Evolutionary conservation across 495 filamentous ascomycete genomes (phyloP).

Genomic region (Penicillium longicatenatum): DNA sequence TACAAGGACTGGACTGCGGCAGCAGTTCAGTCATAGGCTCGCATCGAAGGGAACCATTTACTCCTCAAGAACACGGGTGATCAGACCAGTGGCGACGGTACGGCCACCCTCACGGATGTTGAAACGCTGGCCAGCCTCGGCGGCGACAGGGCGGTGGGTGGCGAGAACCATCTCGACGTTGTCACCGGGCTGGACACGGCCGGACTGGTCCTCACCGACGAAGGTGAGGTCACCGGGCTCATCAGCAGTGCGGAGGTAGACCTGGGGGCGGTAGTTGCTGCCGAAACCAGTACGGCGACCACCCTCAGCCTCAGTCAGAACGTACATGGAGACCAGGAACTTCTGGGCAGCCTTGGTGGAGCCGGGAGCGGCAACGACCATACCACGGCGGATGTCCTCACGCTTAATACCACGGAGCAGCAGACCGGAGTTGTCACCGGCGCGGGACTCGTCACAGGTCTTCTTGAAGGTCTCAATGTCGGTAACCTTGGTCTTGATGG

Average conservation of each 20-base stretch:
- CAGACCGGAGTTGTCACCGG: slow-evolving; percentile 98
- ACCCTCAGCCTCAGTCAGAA: slow-evolving; percentile 95
- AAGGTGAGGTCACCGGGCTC: slow-evolving; percentile 80
- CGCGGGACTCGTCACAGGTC: slow-evolving; percentile 88
- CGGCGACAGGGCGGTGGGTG: slow-evolving; percentile 76
- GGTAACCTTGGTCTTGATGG: slow-evolving; percentile 98
- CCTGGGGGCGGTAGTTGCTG: slow-evolving; percentile 91
- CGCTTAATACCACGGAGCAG: slow-evolving; percentile 92
- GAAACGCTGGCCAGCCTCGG: slow-evolving; percentile 89
- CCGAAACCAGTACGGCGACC: slow-evolving; percentile 93
- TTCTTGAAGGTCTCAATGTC: slow-evolving; percentile 99
- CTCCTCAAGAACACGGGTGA: slow-evolving; percentile 73
- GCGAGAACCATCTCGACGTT: slow-evolving; percentile 94
- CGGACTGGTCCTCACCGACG: slow-evolving; percentile 74
- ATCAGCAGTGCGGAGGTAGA: slow-evolving; percentile 93
- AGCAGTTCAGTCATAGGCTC: slow-evolving; percentile 10
- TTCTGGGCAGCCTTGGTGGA: slow-evolving; percentile 77
- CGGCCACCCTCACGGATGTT: slow-evolving; percentile 96
- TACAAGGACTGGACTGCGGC: slow-evolving; percentile 31
- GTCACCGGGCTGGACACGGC: slow-evolving; percentile 95
- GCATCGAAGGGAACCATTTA: slow-evolving; percentile 17
- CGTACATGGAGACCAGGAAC: slow-evolving; percentile 94
- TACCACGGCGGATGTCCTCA: slow-evolving; percentile 90
- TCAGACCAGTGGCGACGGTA: slow-evolving; percentile 88
- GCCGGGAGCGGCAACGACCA: slow-evolving; percentile 84